Conservation (phyloP, 78 protist genomes). For the Dictyostelium intermedium region DNA sequence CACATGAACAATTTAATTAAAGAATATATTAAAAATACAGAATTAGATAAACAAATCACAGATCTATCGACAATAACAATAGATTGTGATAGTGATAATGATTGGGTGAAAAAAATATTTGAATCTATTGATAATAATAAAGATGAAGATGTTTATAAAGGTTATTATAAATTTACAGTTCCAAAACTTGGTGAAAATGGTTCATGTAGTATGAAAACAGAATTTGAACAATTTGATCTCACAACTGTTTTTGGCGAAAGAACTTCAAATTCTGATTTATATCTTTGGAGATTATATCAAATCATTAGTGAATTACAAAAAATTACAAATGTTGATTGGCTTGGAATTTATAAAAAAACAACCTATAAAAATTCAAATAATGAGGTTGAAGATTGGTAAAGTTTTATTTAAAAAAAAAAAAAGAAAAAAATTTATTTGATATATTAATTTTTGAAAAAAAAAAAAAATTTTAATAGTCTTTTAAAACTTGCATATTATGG, state of each 20-base stretch:
- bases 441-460: no score
- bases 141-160: background rate
- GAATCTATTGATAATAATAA: background rate
- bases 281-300: constrained; percentile 1
- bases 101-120: background rate
- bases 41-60: constrained; percentile 14
- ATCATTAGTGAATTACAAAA: background rate
- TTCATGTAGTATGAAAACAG: constrained; percentile 33
- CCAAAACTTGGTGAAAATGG: constrained; percentile 70
- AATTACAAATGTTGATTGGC: constrained; percentile 50
- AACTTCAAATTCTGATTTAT: background rate
- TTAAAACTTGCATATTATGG: constrained; percentile 54
- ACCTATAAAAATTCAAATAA: constrained; percentile 11
- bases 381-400: background rate
- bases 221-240: constrained; percentile 32
- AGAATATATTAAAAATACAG: constrained; percentile 6
- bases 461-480: no score
- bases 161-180: constrained; percentile 19
- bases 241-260: background rate
- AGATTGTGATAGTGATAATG: background rate
- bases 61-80: background rate
- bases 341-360: constrained; percentile 28
- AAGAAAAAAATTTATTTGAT: background rate
- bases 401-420: background rate
- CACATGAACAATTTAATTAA: background rate